phyloP scores from a whole-genome alignment of 257 asterid species.

The Solanum chilense region DNA sequence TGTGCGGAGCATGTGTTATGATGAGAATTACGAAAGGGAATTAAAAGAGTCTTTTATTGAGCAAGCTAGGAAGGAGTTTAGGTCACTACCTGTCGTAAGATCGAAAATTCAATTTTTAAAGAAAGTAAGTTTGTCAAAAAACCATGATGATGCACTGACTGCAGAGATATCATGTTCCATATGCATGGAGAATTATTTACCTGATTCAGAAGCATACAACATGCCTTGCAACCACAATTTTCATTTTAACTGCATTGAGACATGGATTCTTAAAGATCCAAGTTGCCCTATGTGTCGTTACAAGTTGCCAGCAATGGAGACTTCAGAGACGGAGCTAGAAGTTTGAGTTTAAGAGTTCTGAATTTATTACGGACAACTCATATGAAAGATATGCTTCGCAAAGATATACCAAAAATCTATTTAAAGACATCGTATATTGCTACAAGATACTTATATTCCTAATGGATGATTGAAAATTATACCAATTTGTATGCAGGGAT shows the following conservation, averaged over 20 bases:
- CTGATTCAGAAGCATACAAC: neutral
- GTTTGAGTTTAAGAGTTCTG: neutral
- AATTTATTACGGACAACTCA: neutral
- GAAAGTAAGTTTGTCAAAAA: neutral
- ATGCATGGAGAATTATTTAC: neutral
- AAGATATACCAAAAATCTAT: neutral
- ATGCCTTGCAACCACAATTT: neutral
- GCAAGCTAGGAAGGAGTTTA: neutral
- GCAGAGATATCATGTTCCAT: neutral
- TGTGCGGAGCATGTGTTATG: neutral
- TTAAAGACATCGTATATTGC: neutral
- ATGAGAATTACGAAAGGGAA: neutral
- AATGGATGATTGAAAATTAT: neutral
- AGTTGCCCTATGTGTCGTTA: neutral
- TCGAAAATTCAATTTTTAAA: neutral
- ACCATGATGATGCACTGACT: neutral
- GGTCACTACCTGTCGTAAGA: neutral
- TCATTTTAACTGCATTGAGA: neutral
- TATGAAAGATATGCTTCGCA: too few species aligned
- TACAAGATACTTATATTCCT: neutral
- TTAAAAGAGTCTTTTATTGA: neutral
- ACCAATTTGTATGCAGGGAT: neutral
- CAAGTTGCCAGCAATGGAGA: neutral
- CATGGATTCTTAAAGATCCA: neutral
- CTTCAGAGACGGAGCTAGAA: neutral